Evolutionary conservation across 225 moss, liverwort and hornwort species (phyloP), one percentile per base, ranked within the genome.

Genomic region (Neckera pumila): DNA sequence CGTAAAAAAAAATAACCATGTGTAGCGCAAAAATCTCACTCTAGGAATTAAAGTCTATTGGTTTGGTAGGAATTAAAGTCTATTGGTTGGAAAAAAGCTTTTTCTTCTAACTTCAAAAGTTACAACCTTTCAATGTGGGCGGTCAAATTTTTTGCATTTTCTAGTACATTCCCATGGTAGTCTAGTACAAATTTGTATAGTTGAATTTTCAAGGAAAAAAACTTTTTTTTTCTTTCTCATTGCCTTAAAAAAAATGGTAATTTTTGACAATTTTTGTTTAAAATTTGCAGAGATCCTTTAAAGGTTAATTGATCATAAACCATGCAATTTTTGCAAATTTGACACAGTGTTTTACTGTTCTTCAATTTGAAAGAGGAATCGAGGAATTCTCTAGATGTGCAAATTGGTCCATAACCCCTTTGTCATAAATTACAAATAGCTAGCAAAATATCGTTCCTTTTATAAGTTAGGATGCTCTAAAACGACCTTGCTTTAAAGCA

Each of bases 51-150:
- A 40, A 26, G 15, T 15, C 3, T 15, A 8, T 14, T 70, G 4
- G 4, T 25, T 1, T 70, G 0, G 4, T 40, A 8, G 26, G 9
- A 3, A 0, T 69, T 4, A 40, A 40, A 26, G 15, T 15, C 3
- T 15, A 8, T 14, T 70, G 4, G 4, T 25, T 1, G 5, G 0
- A 71, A n/a, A n/a, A 69, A 40, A 25, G 14, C 9, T 4, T 31
- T 59, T 40, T 71, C 26, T 23, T 71, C 5, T 8, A 42, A 71
- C 20, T 71, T 15, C 9, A 42, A 42, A 42, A 1, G 0, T 27
- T 71, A 9, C 7, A 16, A 71, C 9, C 15, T 14, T 42, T 71
- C 9, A 26, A 25, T 23, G 0, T 70, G 2, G 14, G 1, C 0
- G 0, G 5, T 8, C 26, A 42, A 25, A 8, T 1, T 25, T 40